Evolutionary conservation across 2,329 filamentous ascomycete species (phyloP).

Genomic region (Aspergillus tanneri): DNA sequence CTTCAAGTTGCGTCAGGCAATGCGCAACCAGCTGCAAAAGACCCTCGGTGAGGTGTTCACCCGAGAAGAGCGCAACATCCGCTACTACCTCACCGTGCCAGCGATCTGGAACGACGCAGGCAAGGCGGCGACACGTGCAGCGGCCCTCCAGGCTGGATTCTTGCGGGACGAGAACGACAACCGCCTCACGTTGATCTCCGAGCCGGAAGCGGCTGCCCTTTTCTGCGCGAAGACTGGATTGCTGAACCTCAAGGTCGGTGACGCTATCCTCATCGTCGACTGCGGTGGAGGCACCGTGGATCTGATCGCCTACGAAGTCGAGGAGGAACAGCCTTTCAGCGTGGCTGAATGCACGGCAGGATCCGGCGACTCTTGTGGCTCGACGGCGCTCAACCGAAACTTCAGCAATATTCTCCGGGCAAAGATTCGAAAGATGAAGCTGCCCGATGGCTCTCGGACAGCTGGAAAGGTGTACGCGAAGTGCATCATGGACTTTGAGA

Average conservation of each 20-base stretch:
- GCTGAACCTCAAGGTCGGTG: conserved; percentile 94
- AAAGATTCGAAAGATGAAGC: conserved; percentile 99
- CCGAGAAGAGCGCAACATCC: conserved; percentile 94
- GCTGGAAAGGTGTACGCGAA: conserved; percentile 98
- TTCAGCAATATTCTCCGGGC: conserved; percentile 97
- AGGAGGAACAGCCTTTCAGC: conserved; percentile 95
- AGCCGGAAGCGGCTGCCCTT: conserved; percentile 93
- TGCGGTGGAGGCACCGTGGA: conserved; percentile 98
- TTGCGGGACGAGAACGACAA: conserved; percentile 97
- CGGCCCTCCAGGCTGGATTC: conserved; percentile 95
- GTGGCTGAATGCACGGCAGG: conserved; percentile 96
- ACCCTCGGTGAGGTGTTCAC: conserved; percentile 97
- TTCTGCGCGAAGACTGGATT: conserved; percentile 98
- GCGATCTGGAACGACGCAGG: conserved; percentile 99
- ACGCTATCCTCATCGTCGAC: conserved; percentile 96
- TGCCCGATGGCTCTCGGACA: conserved; percentile 93
- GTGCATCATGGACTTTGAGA: conserved; percentile 99
- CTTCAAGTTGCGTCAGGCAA: conserved; percentile 95
- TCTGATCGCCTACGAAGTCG: conserved; percentile 97
- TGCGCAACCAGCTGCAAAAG: conserved; percentile 94
- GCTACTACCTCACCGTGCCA: conserved; percentile 97
- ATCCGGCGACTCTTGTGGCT: conserved; percentile 95
- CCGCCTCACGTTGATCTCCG: conserved; percentile 87
- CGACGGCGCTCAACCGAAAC: conserved; percentile 95
- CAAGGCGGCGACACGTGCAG: conserved; percentile 92